Evolutionary conservation across 768 basidiomycete species (phyloP).

Genomic region (Boletus rubescentipes): DNA sequence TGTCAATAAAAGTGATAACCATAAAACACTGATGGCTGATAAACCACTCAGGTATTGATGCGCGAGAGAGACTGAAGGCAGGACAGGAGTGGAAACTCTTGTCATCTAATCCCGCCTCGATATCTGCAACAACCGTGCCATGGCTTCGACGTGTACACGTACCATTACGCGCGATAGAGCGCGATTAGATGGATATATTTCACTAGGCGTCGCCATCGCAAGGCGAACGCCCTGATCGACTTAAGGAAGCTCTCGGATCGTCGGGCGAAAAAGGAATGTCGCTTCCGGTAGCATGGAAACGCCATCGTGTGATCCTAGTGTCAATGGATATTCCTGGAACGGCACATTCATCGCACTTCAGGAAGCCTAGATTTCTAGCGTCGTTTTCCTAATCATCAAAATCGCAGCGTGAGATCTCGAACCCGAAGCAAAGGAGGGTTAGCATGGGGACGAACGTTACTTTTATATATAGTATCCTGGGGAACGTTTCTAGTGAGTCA

Average conservation of each 20-base stretch:
- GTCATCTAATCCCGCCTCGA: not conserved
- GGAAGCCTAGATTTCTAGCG: too few species aligned
- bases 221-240: not conserved
- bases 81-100: not conserved
- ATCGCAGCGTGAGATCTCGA: not conserved
- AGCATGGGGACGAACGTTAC: not conserved
- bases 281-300: conserved; percentile 11
- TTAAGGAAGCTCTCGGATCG: not conserved
- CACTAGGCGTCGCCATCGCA: not conserved
- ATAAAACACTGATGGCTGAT: not conserved
- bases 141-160: not conserved
- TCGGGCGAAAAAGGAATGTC: conserved; percentile 2
- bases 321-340: not conserved
- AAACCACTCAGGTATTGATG: not conserved
- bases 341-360: not conserved
- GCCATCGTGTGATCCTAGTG: not conserved
- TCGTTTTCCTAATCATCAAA: not conserved
- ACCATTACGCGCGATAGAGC: not conserved
- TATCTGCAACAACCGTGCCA: not conserved
- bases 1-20: not conserved
- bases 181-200: not conserved
- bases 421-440: not conserved
- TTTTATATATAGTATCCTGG: too few species aligned
- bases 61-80: not conserved
- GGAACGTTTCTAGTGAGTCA: too few species aligned